Evolutionary conservation across 805 yeast species (phyloP).

Genomic region (Teunomyces pallodes): DNA sequence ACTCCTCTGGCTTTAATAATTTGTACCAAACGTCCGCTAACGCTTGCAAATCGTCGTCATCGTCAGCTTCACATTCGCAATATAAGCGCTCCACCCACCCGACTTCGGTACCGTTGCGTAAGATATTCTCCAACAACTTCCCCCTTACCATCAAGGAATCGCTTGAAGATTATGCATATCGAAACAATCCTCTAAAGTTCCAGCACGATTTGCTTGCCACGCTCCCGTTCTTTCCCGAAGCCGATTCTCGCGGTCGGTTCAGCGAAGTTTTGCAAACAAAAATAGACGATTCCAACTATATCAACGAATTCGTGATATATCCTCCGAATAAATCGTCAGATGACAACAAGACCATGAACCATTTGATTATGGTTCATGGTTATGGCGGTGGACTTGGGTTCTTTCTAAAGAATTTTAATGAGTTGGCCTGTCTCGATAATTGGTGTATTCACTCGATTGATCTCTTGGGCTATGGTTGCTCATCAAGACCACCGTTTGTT

Average conservation of each 20-base stretch:
- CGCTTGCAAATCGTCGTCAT: background rate
- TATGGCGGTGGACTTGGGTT: constrained; percentile 47
- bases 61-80: background rate
- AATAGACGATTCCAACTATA: constrained; percentile 23
- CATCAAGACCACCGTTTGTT: constrained; percentile 73
- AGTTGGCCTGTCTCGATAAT: constrained; percentile 26
- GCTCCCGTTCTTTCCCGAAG: constrained; percentile 46
- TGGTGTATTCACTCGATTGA: constrained; percentile 88
- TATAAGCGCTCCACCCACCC: constrained; percentile 63
- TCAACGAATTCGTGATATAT: constrained; percentile 43
- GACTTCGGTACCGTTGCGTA: constrained; percentile 59
- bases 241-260: constrained; percentile 26
- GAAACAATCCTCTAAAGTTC: constrained; percentile 38
- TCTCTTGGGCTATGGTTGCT: constrained; percentile 85
- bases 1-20: constrained; percentile 8
- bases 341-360: constrained; percentile 26
- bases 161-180: constrained; percentile 45
- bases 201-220: constrained; percentile 46
- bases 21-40: constrained; percentile 1
- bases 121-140: constrained; percentile 52
- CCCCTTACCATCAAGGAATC: constrained; percentile 57
- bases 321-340: constrained; percentile 22
- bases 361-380: constrained; percentile 43
- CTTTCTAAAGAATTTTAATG: constrained; percentile 39
- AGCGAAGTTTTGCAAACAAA: constrained; percentile 32